Evolutionary conservation across 495 filamentous ascomycete species (phyloP), one percentile per base, ranked within the genome.

Genomic region (Aspergillus sparsus): DNA sequence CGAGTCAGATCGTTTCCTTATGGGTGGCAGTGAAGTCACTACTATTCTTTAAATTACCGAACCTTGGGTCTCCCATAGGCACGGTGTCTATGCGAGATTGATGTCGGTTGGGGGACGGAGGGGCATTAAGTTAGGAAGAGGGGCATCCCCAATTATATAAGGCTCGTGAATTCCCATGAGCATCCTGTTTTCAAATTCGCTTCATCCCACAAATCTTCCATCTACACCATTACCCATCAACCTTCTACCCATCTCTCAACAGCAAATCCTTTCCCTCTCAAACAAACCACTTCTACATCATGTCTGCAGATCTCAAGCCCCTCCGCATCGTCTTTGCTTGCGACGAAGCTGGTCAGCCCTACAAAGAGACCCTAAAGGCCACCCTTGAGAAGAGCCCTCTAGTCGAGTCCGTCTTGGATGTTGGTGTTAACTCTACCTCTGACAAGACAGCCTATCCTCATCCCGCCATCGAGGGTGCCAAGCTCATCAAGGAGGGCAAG

Each of bases 401-500:
- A 55, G 89, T 95, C 67, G 77, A 75, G 44, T 83, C 81, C 62
- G 81, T 95, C 49, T 77, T 80, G 58, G 90, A 94, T 65, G 83
- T 87, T 51, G 86, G 86, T 41, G 89, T 91, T 59, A 78, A 83
- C 66, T 78, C 81, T 32, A 63, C 80, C 45, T 72, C 78, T 50
- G 89, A 93, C 81, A 91, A 90, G 71, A 93, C 89, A 9, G 88
- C 89, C 42, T 95, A 95, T 71, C 90, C 91, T 3, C 88, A 91
- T 77, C 81, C 89, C 54, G 90, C 90, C 51, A 88, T 89, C 35
- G 81, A 81, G 51, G 89, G 88, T 10, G 86, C 82, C 52, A 76
- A 87, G 67, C 81, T 89, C 18, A 85, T 93, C 60, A 80, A 77
- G 21, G 77, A 81, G 32, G 90, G 90, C 66, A 75, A 80, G 71